Evolutionary conservation across 768 basidiomycete genomes (phyloP).

Genomic region (Collybia nuda): DNA sequence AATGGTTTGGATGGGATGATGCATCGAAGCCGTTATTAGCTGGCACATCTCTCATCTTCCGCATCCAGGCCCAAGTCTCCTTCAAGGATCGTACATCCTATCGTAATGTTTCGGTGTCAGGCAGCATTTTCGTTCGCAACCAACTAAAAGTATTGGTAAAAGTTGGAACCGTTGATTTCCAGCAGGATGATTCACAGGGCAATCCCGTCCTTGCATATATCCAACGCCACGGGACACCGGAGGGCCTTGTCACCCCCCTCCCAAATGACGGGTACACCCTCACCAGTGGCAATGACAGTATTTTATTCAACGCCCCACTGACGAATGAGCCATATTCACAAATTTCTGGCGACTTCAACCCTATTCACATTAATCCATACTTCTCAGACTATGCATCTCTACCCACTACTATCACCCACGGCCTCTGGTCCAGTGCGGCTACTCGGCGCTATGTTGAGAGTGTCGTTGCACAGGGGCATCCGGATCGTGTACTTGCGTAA

Average conservation of each 20-base stretch:
- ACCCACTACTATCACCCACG: slow-evolving; percentile 96
- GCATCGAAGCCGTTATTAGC: slow-evolving; percentile 72
- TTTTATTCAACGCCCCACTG: slow-evolving; percentile 77
- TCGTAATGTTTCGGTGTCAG: slow-evolving; percentile 76
- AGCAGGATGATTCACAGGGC: slow-evolving; percentile 84
- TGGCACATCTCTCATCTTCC: slow-evolving; percentile 88
- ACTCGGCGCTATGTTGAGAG: slow-evolving; percentile 92
- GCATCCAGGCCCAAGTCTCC: slow-evolving; percentile 78
- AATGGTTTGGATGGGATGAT: slow-evolving; percentile 97
- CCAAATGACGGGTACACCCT: slow-evolving; percentile 87
- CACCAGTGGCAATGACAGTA: slow-evolving; percentile 56
- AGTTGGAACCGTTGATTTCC: slow-evolving; percentile 86
- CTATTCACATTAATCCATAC: slow-evolving; percentile 98
- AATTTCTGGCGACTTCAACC: slow-evolving; percentile 97
- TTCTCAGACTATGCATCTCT: slow-evolving; percentile 92
- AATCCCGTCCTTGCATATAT: slow-evolving; percentile 94
- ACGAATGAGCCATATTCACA: slow-evolving; percentile 96
- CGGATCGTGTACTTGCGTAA: slow-evolving; percentile 86
- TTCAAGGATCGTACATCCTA: slow-evolving; percentile 92
- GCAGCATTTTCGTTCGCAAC: slow-evolving; percentile 85
- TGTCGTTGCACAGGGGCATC: slow-evolving; percentile 89
- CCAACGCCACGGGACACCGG: slow-evolving; percentile 82
- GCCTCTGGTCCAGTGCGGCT: slow-evolving; percentile 95
- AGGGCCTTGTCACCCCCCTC: slow-evolving; percentile 77
- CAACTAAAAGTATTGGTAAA: slow-evolving; percentile 87